These are phyloP conservation scores for Scenedesmus sp. DNA, from an alignment of 163 green algal genomes.

Conservation along the genomic window DNA sequence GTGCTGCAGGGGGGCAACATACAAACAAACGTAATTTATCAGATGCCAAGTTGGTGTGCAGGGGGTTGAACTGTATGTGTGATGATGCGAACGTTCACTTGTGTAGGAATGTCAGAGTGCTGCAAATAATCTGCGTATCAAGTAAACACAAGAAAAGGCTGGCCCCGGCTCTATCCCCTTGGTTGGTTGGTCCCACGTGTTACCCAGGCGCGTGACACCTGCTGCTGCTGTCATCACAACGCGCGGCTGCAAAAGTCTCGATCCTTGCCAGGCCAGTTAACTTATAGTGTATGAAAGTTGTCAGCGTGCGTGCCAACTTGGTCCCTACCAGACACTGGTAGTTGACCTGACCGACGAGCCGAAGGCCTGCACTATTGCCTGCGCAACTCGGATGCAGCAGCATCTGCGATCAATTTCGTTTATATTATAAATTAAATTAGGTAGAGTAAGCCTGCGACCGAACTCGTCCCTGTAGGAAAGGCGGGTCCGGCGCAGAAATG, in stretches of 20 bases:
- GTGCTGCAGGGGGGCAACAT: not conserved
- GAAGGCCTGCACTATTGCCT: conserved; percentile 5
- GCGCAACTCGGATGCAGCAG: not conserved
- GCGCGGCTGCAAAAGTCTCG: not conserved
- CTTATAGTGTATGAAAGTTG: not conserved
- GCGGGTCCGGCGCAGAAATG: not conserved
- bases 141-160: not conserved
- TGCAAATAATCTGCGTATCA: not conserved
- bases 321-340: not conserved
- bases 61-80: not conserved
- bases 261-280: not conserved
- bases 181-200: not conserved
- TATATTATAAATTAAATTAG: not conserved
- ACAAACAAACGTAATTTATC: not conserved
- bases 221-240: not conserved
- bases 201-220: not conserved
- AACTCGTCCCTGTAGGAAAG: not conserved
- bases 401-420: not conserved
- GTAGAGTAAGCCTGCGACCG: not conserved
- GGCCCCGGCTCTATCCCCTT: not conserved
- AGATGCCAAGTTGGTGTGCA: not conserved
- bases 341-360: conserved; percentile 8
- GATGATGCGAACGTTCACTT: conserved; percentile 2
- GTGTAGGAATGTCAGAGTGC: not conserved
- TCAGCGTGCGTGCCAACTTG: not conserved